A percentile compares a stretch with the other conserved stretches of the same genome.
Conservation (phyloP, 805 yeast species). For the Myxozyma mucilagina region DNA sequence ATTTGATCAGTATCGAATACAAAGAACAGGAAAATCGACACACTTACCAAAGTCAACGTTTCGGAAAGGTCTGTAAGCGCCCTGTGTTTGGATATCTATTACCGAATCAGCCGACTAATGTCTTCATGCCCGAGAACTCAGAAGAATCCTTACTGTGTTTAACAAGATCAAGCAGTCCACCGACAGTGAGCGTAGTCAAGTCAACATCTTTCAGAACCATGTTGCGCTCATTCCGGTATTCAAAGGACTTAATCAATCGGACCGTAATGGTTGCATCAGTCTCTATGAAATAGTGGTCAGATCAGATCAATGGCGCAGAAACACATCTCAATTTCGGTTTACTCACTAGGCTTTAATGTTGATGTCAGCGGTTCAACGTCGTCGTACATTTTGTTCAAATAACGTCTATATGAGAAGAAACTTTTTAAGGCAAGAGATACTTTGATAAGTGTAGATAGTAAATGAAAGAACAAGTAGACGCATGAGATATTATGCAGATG, state of each 20-base stretch:
- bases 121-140: not conserved
- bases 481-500: too few relatives aligned
- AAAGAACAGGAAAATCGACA: not conserved
- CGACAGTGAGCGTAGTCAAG: constrained; percentile 66
- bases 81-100: constrained; percentile 52
- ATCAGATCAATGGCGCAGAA: not conserved
- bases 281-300: constrained; percentile 2
- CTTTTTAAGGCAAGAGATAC: too few relatives aligned
- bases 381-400: constrained; percentile 8
- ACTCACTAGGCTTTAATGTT: constrained; percentile 63
- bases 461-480: too few relatives aligned
- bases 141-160: constrained; percentile 35
- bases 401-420: too few relatives aligned
- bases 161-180: constrained; percentile 58
- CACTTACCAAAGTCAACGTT: constrained; percentile 48
- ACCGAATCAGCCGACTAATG: too few relatives aligned
- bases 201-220: constrained; percentile 68
- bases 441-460: too few relatives aligned
- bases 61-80: constrained; percentile 79
- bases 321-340: not conserved
- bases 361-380: constrained; percentile 71
- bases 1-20: not conserved
- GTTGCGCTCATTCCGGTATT: constrained; percentile 83
- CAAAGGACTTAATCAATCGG: constrained; percentile 86
- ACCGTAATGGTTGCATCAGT: constrained; percentile 74